Base-by-base conservation (phyloP, 257 asterid species). In the Solanum paucissectum region DNA sequence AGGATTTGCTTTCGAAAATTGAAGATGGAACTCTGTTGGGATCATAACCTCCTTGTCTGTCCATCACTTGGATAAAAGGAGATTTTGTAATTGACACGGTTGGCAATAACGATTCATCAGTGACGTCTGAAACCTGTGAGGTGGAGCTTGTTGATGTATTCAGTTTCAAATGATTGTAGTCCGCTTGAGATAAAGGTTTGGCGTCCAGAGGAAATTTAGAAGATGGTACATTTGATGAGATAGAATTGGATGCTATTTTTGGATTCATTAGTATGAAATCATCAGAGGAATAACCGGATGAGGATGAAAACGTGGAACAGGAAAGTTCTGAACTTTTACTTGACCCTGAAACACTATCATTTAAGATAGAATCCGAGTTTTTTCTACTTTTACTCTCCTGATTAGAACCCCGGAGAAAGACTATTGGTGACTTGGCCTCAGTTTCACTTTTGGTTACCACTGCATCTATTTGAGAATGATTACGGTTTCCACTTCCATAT, bases 31-130 rank as follows among this genome's bases (percentile, higher is more conserved):
- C 89, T 84, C 92, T 88, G 32, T 86, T 33, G 74, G 92, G 90
- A 87, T 92, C 92, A 60, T 84, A 91, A 81, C 73, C 94, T 87
- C 85, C 87, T 16, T 84, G 77, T 84, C 88, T 88, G 44, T 91
- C 93, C 97, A 92, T 92, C 87, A 88, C 85, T 91, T 89, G 95
- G 84, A 87, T 20, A 60, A 90, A 68, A 71, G 95, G 98, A 46
- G 27, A 81, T 81, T 49, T 81, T 29, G 85, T 81, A 9, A 46
- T 46, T 83, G 89, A 87, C 73, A 52, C 68, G 33, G 84, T 92
- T 42, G 90, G 92, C 18, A 25, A 27, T 42, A 34, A 34, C 27
- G 88, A 55, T 75, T 75, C 88, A 55, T 75, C 33, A 76, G 86
- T 52, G 40, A 10, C 5, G 12, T 75, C 83, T 42, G 83, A 64